Conservation (phyloP, 257 asterid genomes). For the Nicotiana knightiana region DNA sequence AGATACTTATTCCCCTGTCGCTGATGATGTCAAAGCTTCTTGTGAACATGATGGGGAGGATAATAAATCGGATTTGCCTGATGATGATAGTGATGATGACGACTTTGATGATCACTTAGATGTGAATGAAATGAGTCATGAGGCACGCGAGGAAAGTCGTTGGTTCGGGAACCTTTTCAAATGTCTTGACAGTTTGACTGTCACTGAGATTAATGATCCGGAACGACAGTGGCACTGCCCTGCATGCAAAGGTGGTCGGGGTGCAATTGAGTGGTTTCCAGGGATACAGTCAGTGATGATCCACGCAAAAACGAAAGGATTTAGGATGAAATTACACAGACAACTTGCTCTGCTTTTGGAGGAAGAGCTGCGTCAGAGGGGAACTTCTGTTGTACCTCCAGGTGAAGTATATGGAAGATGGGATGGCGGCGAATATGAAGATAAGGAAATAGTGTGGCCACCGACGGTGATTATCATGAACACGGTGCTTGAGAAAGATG, state of each 20-base stretch:
- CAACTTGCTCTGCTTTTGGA: constrained; percentile 48
- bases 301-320: constrained; percentile 48
- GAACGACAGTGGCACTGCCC: constrained; percentile 69
- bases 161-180: constrained; percentile 49
- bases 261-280: constrained; percentile 59
- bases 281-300: constrained; percentile 48
- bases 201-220: constrained; percentile 45
- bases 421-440: constrained; percentile 41
- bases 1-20: not conserved
- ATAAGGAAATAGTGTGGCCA: constrained; percentile 51
- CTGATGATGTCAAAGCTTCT: not conserved
- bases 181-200: constrained; percentile 33
- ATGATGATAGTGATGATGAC: constrained; percentile 48
- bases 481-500: constrained; percentile 31
- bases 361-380: constrained; percentile 42
- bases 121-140: constrained; percentile 47
- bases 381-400: constrained; percentile 40
- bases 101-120: constrained; percentile 38
- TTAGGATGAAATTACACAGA: constrained; percentile 56
- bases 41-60: not conserved
- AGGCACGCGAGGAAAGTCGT: constrained; percentile 35
- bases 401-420: constrained; percentile 42
- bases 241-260: constrained; percentile 64
- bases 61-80: not conserved
- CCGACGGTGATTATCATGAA: constrained; percentile 43